Evolutionary conservation across 169 alveolate species (phyloP), one percentile per base, ranked within the genome.

Genomic region (Eimeria maxima): DNA sequence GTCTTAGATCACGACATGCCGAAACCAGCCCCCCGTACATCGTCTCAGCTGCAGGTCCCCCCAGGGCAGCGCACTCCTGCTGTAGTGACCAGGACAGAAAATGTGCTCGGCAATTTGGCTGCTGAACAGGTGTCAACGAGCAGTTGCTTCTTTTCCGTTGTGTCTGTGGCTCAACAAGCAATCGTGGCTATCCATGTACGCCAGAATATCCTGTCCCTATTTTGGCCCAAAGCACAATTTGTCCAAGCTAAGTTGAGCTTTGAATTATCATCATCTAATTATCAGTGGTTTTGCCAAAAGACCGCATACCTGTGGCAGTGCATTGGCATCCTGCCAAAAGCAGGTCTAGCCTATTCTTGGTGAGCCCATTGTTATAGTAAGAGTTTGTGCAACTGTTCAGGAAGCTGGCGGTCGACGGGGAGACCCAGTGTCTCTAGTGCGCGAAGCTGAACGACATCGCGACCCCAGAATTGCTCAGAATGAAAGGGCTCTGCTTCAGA

Each of bases 331-430:
- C n/a, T 65, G 42, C 42, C 33, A 65, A 65, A 65, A 6, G 8
- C 16, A 24, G 16, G 3, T 65, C 42, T 65, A n/a, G 7, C 16
- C 44, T 7, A n/a, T 65, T 3, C 42, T 3, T 65, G 33, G 22
- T 20, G 42, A 24, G n/a, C n/a, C 27, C 42, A n/a, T 5, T 24
- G 22, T 8, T 44, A 65, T 24, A 8, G 38, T 33, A 1, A 33
- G 38, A 33, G 38, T 33, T 13, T n/a, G 90, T 29, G 67, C n/a
- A 20, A 47, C 22, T 20, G 38, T 84, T 53, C 78, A 84, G 92
- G 92, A 84, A 60, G 92, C 92, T 50, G 92, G 78, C 33, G 92
- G 92, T 24, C 78, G 76, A 29, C 74, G 78, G 53, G 92, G 74
- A 18, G 92, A 84, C 14, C 78, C 76, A 10, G 78, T 84, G 55